Evolutionary conservation across 768 basidiomycete genomes (phyloP).

Genomic region (Suillus fuscotomentosus): DNA sequence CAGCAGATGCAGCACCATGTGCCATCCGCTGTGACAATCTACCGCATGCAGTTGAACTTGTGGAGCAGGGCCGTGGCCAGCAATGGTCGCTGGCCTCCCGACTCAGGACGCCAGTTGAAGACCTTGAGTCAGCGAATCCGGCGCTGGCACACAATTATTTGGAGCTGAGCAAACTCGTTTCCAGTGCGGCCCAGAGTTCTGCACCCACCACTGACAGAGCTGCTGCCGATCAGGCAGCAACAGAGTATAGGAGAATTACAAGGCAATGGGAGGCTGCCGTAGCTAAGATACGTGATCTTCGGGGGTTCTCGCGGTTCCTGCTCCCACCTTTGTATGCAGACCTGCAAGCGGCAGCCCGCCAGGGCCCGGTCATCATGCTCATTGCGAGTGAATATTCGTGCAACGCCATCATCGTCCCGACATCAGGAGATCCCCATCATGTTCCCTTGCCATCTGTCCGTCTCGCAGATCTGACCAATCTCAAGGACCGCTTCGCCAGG

Average conservation of each 20-base stretch:
- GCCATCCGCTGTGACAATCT: slow-evolving; percentile 11
- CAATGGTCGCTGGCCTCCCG: slow-evolving; percentile 27
- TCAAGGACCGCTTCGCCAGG: slow-evolving; percentile 6
- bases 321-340: neutral
- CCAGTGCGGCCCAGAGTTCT: slow-evolving; percentile 6
- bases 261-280: neutral
- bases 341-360: neutral
- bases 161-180: neutral
- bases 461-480: neutral
- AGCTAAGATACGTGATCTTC: neutral
- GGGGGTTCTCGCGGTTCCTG: neutral
- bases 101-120: slow-evolving; percentile 23
- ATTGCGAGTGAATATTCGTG: neutral
- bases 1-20: slow-evolving; percentile 9
- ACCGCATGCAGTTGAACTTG: slow-evolving; percentile 21
- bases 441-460: neutral
- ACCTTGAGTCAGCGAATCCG: slow-evolving; percentile 5
- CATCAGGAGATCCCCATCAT: neutral
- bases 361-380: neutral
- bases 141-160: neutral
- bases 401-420: neutral
- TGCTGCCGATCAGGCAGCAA: neutral
- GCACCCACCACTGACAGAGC: neutral
- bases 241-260: neutral
- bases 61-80: slow-evolving; percentile 18